phyloP scores from a whole-genome alignment of 1,284 basidiomycete genomes.

The Ganoderma boninense region DNA sequence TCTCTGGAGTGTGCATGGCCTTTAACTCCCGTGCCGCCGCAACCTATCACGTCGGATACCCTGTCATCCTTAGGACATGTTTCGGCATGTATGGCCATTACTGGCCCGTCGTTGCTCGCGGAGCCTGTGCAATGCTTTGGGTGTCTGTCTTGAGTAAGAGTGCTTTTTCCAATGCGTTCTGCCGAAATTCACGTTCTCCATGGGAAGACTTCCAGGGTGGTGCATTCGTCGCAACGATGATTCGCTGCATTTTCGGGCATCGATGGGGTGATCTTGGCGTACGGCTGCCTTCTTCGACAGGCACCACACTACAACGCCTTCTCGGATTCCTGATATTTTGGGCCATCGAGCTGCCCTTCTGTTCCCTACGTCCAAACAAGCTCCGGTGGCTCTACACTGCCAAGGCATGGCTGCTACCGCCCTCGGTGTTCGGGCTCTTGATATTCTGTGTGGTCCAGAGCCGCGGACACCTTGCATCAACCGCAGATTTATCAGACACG shows the following conservation, averaged over 20 bases:
- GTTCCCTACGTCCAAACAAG: constrained; percentile 54
- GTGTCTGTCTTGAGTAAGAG: constrained; percentile 42
- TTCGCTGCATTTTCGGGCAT: constrained; percentile 51
- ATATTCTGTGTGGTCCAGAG: constrained; percentile 46
- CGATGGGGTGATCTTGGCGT: constrained; percentile 49
- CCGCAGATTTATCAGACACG: constrained; percentile 45
- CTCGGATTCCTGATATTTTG: constrained; percentile 45
- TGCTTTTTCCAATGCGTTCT: background rate
- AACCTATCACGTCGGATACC: constrained; percentile 54
- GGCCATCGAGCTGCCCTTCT: constrained; percentile 52
- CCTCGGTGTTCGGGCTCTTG: constrained; percentile 51
- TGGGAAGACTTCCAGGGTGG: constrained; percentile 41
- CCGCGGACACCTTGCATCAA: constrained; percentile 29
- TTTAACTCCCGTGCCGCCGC: constrained; percentile 53
- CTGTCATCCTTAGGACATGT: constrained; percentile 51
- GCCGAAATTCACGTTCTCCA: background rate
- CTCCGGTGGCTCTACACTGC: constrained; percentile 54
- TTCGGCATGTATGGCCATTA: constrained; percentile 54
- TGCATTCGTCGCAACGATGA: constrained; percentile 42
- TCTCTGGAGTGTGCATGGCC: constrained; percentile 36
- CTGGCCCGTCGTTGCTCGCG: constrained; percentile 53
- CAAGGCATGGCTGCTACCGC: constrained; percentile 51
- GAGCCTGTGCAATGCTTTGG: constrained; percentile 54
- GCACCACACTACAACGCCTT: constrained; percentile 45
- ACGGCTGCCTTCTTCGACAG: constrained; percentile 47